A percentile compares a stretch with the other conserved stretches of the same genome.
phyloP scores from a whole-genome alignment of 768 basidiomycete species.

The Suillus variegatus region DNA sequence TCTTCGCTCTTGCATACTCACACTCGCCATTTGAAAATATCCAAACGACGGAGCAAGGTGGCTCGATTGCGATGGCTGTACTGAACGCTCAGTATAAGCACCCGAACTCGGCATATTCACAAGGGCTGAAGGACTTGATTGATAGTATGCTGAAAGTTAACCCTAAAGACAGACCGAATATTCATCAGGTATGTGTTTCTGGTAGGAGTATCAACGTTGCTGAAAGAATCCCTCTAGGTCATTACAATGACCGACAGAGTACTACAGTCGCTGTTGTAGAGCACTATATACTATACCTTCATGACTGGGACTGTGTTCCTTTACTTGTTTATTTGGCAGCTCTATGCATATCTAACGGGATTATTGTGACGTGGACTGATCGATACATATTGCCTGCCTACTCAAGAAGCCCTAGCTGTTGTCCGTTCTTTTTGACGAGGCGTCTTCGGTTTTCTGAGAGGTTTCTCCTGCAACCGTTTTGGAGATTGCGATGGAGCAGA shows the following conservation, averaged over 20 bases:
- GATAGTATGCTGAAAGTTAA: constrained; percentile 84
- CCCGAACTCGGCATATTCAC: constrained; percentile 82
- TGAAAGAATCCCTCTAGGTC: constrained; percentile 45
- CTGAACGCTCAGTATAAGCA: constrained; percentile 92
- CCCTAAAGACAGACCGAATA: constrained; percentile 81
- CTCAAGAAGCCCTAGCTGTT: background rate
- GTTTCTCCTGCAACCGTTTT: background rate
- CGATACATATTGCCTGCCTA: background rate
- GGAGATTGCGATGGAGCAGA: background rate
- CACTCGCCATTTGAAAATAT: constrained; percentile 96
- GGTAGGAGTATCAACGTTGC: background rate
- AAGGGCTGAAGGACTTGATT: constrained; percentile 80
- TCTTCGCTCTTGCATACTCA: constrained; percentile 92
- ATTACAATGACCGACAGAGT: constrained; percentile 65
- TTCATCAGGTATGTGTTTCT: constrained; percentile 63
- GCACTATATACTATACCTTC: background rate
- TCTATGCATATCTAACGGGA: constrained; percentile 3
- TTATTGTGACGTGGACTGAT: background rate
- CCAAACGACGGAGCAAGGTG: constrained; percentile 91
- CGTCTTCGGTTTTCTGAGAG: background rate
- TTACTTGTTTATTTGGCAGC: background rate
- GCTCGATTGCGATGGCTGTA: constrained; percentile 97
- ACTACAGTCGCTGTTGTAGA: constrained; percentile 56
- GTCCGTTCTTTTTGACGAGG: constrained; percentile 1
- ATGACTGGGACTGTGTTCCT: background rate